Evolutionary conservation across 1,284 basidiomycete genomes (phyloP).

Genomic region (Tetrapyrgos nigripes): DNA sequence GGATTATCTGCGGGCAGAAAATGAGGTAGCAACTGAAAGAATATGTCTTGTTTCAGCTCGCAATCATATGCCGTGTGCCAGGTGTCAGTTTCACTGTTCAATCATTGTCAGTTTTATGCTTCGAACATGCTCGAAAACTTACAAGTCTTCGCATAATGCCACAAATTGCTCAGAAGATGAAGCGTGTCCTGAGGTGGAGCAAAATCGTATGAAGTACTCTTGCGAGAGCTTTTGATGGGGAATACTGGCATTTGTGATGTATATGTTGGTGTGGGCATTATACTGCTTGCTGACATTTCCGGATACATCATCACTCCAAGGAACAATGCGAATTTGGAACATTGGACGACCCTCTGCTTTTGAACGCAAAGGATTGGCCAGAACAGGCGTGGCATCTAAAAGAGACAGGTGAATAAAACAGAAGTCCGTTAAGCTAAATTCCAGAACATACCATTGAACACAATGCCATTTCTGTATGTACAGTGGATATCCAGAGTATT

Average conservation of each 20-base stretch:
- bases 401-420: no score
- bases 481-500: no score
- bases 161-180: constrained; percentile 36
- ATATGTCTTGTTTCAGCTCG: constrained; percentile 1
- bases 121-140: constrained; percentile 19
- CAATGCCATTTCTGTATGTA: no score
- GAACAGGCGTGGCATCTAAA: neutral
- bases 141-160: constrained; percentile 24
- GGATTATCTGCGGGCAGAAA: constrained; percentile 18
- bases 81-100: neutral
- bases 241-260: constrained; percentile 28
- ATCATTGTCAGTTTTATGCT: no score
- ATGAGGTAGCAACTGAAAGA: constrained; percentile 7
- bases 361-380: constrained; percentile 1
- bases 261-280: constrained; percentile 39
- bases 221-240: constrained; percentile 33
- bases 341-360: neutral
- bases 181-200: constrained; percentile 40
- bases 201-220: constrained; percentile 40
- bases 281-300: constrained; percentile 38
- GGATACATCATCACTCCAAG: constrained; percentile 31
- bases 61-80: neutral
- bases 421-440: no score
- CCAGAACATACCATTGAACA: no score
- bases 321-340: neutral